Conservation (phyloP, 2,329 filamentous ascomycete species). For the Huntiella bhutanensis region DNA sequence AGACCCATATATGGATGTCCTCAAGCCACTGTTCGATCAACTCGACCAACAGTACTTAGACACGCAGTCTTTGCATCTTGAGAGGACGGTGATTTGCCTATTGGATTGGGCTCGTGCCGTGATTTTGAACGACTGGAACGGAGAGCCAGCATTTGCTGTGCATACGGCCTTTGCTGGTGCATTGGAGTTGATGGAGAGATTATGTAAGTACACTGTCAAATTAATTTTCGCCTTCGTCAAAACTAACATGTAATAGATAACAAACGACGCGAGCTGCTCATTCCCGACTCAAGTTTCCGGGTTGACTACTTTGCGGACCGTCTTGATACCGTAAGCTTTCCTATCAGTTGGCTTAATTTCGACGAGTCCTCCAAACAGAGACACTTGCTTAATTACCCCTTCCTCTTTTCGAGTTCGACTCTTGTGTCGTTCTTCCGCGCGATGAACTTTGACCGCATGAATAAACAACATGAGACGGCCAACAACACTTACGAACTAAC, state of each 20-base stretch:
- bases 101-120: slow-evolving; percentile 59
- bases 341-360: slow-evolving; percentile 50
- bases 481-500: slow-evolving; percentile 37
- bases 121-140: slow-evolving; percentile 65
- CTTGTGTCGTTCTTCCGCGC: slow-evolving; percentile 72
- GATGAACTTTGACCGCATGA: slow-evolving; percentile 78
- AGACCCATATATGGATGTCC: slow-evolving; percentile 22
- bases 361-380: slow-evolving; percentile 40
- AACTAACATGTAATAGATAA: slow-evolving; percentile 27
- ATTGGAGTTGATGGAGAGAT: slow-evolving; percentile 49
- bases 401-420: slow-evolving; percentile 54
- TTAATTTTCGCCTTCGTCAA: background rate
- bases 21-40: slow-evolving; percentile 31
- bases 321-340: slow-evolving; percentile 56
- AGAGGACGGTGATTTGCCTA: slow-evolving; percentile 20
- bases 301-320: slow-evolving; percentile 59
- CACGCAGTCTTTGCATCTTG: slow-evolving; percentile 4
- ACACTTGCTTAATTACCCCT: slow-evolving; percentile 66
- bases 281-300: slow-evolving; percentile 52
- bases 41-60: slow-evolving; percentile 30
- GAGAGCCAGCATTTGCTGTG: slow-evolving; percentile 47
- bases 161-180: slow-evolving; percentile 60
- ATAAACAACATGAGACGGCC: slow-evolving; percentile 53
- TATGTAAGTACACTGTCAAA: slow-evolving; percentile 38
- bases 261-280: slow-evolving; percentile 41